Base-by-base conservation (phyloP, 306 rosid species). In the Begonia loranthoides region DNA sequence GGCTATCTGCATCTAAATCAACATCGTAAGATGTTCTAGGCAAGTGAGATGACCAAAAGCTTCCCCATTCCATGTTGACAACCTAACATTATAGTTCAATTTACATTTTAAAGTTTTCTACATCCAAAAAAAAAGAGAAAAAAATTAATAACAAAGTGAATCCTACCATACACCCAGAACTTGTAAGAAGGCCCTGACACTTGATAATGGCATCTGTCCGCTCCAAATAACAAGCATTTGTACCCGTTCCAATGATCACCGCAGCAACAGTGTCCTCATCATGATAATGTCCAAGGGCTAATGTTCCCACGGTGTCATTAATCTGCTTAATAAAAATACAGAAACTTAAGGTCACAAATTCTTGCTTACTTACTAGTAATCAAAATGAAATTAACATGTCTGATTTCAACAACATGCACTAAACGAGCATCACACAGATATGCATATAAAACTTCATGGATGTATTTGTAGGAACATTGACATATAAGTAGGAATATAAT, bases 21-120 rank as follows among this genome's bases (percentile, higher is more conserved):
- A 72, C 67, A 66, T 88, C 96, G 59, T 81, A 84, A 3, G 63
- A 39, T 52, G 96, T 84, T 81, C 95, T 88, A 40, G 96, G 96
- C 51, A 84, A 77, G 73, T 88, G 94, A 65, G 94, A 70, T 36
- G 96, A 72, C 94, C 93, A 88, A 66, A 88, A 88, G 64, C 75
- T 84, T 38, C 96, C 96, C 96, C 96, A 88, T 70, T 88, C 96
- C 94, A 81, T 88, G 62, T 88, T 84, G 71, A 88, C 75, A 64
- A 71, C 96, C 96, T 88, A 49, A 62, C 40, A 13, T 44, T 16
- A 22, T 2, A 15, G 21, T 49, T 5, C 9, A 9, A 49, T 10
- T 49, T 49, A 49, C 15, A 43, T 10, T 13, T 28, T 28, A 28
- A 43, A n/a, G 19, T 49, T 49, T 49, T 49, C 11, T 64, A 10